phyloP scores from a whole-genome alignment of 352 stramenopile genomes.

The Phytophthora nicotianae region DNA sequence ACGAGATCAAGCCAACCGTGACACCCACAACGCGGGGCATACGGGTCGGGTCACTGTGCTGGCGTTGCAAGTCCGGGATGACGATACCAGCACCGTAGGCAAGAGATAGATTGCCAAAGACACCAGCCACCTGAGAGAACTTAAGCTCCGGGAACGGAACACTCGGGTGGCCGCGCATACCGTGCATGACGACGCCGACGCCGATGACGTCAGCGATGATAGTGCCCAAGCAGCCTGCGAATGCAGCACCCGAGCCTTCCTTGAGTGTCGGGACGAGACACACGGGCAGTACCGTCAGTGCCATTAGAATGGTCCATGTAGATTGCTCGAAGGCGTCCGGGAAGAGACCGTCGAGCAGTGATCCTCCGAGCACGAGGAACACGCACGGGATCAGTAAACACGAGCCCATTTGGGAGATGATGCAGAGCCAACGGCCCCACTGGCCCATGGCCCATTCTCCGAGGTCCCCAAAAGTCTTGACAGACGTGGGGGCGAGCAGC shows the following conservation, averaged over 20 bases:
- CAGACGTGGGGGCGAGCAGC: slow-evolving; percentile 29
- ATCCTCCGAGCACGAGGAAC: slow-evolving; percentile 55
- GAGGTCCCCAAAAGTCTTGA: slow-evolving; percentile 58
- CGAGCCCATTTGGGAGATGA: slow-evolving; percentile 46
- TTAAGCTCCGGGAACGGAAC: slow-evolving; percentile 39
- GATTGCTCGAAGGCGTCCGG: slow-evolving; percentile 42
- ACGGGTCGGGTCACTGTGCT: not conserved
- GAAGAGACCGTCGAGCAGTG: slow-evolving; percentile 50
- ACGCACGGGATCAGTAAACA: slow-evolving; percentile 51
- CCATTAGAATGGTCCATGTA: slow-evolving; percentile 57
- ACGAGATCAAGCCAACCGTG: not conserved
- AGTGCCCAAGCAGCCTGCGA: slow-evolving; percentile 50
- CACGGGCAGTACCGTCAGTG: slow-evolving; percentile 40
- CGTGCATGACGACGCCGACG: slow-evolving; percentile 41
- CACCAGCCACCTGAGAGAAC: slow-evolving; percentile 13
- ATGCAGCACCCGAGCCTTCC: slow-evolving; percentile 43
- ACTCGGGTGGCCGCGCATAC: slow-evolving; percentile 42
- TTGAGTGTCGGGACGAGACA: slow-evolving; percentile 57
- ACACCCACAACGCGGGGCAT: slow-evolving; percentile 1
- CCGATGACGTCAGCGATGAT: slow-evolving; percentile 51
- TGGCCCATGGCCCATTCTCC: slow-evolving; percentile 56
- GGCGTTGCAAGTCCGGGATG: not conserved
- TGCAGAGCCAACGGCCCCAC: slow-evolving; percentile 41
- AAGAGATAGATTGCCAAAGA: slow-evolving; percentile 5
- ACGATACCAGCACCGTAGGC: not conserved